A percentile compares a stretch with the other conserved stretches of the same genome.
Conservation (phyloP, 2,329 filamentous ascomycete species). For the Curvularia sp. region DNA sequence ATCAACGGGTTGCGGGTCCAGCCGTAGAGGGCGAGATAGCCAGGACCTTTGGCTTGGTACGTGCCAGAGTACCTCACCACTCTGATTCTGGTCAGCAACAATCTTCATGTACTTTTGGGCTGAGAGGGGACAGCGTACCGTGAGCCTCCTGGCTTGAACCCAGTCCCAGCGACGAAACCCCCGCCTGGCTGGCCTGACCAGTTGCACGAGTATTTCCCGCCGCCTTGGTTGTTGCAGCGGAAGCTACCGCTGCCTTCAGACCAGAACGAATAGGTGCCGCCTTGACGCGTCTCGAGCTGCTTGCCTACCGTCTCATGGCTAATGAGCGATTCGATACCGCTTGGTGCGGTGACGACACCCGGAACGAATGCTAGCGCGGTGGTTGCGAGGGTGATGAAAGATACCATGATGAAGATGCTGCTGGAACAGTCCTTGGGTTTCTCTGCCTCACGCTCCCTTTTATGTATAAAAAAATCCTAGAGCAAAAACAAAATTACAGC, state of each 20-base stretch:
- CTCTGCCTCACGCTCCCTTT: not conserved
- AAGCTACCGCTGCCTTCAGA: constrained; percentile 55
- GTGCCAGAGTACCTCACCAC: constrained; percentile 31
- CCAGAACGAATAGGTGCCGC: constrained; percentile 65
- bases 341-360: constrained; percentile 5
- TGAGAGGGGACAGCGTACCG: constrained; percentile 5
- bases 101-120: too few relatives aligned
- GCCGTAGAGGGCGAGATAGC: constrained; percentile 58
- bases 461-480: not conserved
- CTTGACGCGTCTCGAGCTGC: constrained; percentile 16
- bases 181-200: constrained; percentile 23
- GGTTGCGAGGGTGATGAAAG: constrained; percentile 5
- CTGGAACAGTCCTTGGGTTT: not conserved
- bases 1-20: constrained; percentile 62
- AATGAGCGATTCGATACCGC: constrained; percentile 4
- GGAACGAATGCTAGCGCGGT: constrained; percentile 5
- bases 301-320: constrained; percentile 19
- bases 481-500: not conserved
- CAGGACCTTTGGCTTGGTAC: constrained; percentile 32
- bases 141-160: constrained; percentile 48
- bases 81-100: constrained; percentile 9
- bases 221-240: constrained; percentile 31
- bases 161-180: constrained; percentile 37
- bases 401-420: constrained; percentile 9
- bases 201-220: constrained; percentile 35